phyloP scores from a whole-genome alignment of 805 yeast species.

The Metschnikowia baotianmanensis region DNA sequence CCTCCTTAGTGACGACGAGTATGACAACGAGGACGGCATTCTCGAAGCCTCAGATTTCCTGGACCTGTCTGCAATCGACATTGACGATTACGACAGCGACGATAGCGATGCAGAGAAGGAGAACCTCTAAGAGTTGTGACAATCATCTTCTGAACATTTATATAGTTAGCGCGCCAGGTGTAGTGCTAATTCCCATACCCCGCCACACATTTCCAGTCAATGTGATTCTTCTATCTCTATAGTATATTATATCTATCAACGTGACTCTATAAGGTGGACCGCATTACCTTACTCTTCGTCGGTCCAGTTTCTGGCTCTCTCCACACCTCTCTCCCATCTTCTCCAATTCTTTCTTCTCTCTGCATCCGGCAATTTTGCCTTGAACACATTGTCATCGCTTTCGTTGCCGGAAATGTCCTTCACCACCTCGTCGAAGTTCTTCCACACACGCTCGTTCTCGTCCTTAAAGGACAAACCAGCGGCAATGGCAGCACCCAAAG shows the following conservation, averaged over 20 bases:
- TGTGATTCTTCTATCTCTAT: too few relatives aligned
- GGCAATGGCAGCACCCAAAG: constrained; percentile 94
- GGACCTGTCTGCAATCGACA: constrained; percentile 18
- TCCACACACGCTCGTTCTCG: constrained; percentile 64
- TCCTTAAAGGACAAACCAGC: constrained; percentile 68
- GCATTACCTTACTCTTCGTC: constrained; percentile 37
- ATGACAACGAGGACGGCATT: background rate
- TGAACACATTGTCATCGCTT: constrained; percentile 27
- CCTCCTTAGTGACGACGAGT: constrained; percentile 17
- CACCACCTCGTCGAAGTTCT: constrained; percentile 65
- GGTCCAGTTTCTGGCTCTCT: constrained; percentile 81
- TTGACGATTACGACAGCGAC: constrained; percentile 29
- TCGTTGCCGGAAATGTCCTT: constrained; percentile 35
- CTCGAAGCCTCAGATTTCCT: constrained; percentile 5
- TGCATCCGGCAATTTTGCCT: constrained; percentile 48
- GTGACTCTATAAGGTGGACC: background rate
- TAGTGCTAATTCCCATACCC: too few relatives aligned
- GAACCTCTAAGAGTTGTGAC: background rate
- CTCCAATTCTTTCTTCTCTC: constrained; percentile 64
- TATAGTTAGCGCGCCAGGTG: too few relatives aligned
- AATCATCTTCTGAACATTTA: background rate
- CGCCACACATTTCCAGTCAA: too few relatives aligned
- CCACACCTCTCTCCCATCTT: constrained; percentile 83
- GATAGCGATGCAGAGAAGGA: constrained; percentile 3
- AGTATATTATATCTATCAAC: background rate